These are phyloP conservation scores for Psophocarpus tetragonolobus DNA, from an alignment of 306 rosid species.

Conservation along the genomic window DNA sequence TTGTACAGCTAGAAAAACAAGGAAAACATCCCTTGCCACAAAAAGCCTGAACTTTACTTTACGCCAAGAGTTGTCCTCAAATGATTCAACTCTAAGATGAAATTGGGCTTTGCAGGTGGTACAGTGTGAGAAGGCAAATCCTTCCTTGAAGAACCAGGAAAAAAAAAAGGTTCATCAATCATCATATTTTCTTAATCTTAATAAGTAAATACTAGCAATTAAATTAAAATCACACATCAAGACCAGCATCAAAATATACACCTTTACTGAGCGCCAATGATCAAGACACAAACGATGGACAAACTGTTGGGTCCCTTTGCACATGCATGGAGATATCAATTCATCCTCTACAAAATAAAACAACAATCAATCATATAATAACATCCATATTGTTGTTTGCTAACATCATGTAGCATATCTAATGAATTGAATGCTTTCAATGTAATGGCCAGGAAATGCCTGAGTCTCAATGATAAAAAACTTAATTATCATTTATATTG, in stretches of 20 bases:
- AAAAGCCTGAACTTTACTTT: conserved; percentile 84
- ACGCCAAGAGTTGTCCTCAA: conserved; percentile 92
- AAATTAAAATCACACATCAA: conserved; percentile 28
- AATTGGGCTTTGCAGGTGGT: conserved; percentile 98
- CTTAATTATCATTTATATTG: background rate
- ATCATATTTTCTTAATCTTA: conserved; percentile 30
- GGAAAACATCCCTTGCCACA: conserved; percentile 97
- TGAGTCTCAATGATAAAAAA: background rate
- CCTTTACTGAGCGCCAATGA: conserved; percentile 99
- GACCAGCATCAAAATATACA: conserved; percentile 30
- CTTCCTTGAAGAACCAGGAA: conserved; percentile 60
- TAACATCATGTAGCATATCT: conserved; percentile 6
- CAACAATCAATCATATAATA: conserved; percentile 7
- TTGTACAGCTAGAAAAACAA: conserved; percentile 92
- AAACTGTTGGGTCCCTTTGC: conserved; percentile 99
- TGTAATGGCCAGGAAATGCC: background rate
- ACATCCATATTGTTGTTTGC: conserved; percentile 3
- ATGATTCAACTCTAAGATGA: conserved; percentile 77
- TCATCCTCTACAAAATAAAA: conserved; percentile 70
- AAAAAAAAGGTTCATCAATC: conserved; percentile 15
- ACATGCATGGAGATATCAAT: conserved; percentile 97
- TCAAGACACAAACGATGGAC: conserved; percentile 98
- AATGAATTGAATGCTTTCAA: background rate
- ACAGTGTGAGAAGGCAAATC: conserved; percentile 98
- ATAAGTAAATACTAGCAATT: conserved; percentile 19